Base-by-base conservation (phyloP, 164 flowering plant genomes). In the Piper betle region DNA sequence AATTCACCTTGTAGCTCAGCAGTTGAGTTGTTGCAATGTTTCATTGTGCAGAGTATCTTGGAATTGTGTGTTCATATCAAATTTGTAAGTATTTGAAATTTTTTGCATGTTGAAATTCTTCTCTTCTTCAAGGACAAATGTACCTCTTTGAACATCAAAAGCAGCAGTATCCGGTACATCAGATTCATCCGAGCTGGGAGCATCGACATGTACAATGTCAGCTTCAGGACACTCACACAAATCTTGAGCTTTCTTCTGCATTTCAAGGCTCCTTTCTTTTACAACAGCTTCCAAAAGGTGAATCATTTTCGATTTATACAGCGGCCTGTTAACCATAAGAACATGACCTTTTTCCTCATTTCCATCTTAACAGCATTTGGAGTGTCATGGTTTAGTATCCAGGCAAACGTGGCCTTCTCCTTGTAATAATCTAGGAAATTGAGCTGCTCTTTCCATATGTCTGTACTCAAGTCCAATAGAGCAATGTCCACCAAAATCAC, bases 291-390 rank as follows among this genome's bases (percentile, higher is more conserved):
- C 96, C 71, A 92, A 61, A 67, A 92, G 82, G 42, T 92, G 96
- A 68, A 82, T 57, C 83, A 92, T 82, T 72, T 93, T 89, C 25
- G 82, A 74, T 74, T 89, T 87, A 77, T 89, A 93, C 0, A 93
- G 71, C 16, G 97, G 98, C 62, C 73, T 79, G 61, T 84, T 89
- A 10, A 87, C 85, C 87, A 82, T 82, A 74, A 87, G n/a, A 3
- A 71, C 16, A 68, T 93, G 84, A 63, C 97, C 96, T 75, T 78
- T 82, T 56, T 69, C 6, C 88, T 79, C 11, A 93, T 88, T 75
- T 93, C 98, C 72, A 73, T 73, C 72, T 89, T 93, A 58, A 87
- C 64, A 37, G 76, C 70, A 71, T 74, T 84, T 54, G 86, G 73
- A 38, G 92, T 86, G 57, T 93, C 91, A 69, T 93, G 97, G 75